Evolutionary conservation across 768 basidiomycete genomes (phyloP), one percentile per base, ranked within the genome.

Genomic region (Termitomyces titanicus): DNA sequence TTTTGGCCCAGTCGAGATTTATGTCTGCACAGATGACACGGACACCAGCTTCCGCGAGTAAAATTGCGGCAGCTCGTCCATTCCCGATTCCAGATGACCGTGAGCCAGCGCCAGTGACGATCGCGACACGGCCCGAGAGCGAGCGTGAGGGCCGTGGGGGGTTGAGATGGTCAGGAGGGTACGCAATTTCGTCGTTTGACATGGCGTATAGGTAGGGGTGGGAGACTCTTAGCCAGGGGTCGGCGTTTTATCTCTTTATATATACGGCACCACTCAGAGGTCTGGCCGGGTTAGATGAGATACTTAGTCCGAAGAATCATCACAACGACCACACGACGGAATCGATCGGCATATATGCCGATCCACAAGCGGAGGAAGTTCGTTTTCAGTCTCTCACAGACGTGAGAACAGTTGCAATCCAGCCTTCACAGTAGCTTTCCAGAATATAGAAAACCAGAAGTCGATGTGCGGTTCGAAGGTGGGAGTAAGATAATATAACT

Each of bases 101-200:
- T 9, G 74, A 76, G 2, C 76, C 76, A 12, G 76, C 73, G 6
- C 74, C 76, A 8, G 74, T 74, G 44, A 77, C 71, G 51, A 76
- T 74, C 8, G 76, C 74, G 17, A 75, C 73, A 20, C 67, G 64
- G 1, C 69, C 72, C 42, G 54, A 12, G 15, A 72, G 66, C 13
- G 67, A 69, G 22, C 63, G 63, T 9, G 70, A 69, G 42, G 74
- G 74, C 20, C 73, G 68, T 39, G 67, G 69, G 12, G 71, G 71
- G 51, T 58, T 64, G n/a, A 61, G 57, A 55, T 66, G 51, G 52
- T 65, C 59, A 17, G 42, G 25, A 34, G 56, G 56, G 15, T 42
- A 44, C 3, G 24, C 20, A 15, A 37, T 48, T 29, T 56, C 51
- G 46, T 49, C 31, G 42, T 47, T 46, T 13, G 55, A 54, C 55